Conservation (phyloP, 495 filamentous ascomycete species). For the Penicillium antarcticum region DNA sequence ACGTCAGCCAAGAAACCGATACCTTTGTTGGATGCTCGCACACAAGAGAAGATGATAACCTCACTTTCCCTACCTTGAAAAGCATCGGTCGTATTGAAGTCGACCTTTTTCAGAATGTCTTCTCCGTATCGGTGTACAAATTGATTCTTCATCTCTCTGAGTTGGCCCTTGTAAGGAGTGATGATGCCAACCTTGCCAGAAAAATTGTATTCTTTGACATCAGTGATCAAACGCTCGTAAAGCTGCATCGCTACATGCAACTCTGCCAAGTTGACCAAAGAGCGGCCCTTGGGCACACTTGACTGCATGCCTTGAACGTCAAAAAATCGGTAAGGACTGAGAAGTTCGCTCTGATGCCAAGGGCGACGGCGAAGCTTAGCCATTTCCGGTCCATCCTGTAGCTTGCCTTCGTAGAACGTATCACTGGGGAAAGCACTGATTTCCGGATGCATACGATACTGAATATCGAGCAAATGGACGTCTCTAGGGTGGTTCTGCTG, state of each 20-base stretch:
- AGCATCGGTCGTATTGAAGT: slow-evolving; percentile 98
- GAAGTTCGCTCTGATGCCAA: slow-evolving; percentile 79
- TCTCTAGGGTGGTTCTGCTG: slow-evolving; percentile 83
- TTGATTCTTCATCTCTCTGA: slow-evolving; percentile 69
- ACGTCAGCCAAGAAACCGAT: slow-evolving; percentile 99
- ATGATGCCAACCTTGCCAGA: slow-evolving; percentile 90
- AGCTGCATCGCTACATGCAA: slow-evolving; percentile 79
- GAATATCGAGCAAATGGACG: slow-evolving; percentile 91
- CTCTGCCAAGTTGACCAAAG: slow-evolving; percentile 85
- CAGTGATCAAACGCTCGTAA: slow-evolving; percentile 70
- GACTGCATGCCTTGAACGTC: slow-evolving; percentile 88
- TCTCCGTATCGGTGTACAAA: slow-evolving; percentile 73
- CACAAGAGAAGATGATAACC: slow-evolving; percentile 98
- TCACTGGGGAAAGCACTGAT: slow-evolving; percentile 87
- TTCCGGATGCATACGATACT: slow-evolving; percentile 98
- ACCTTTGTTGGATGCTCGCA: slow-evolving; percentile 84
- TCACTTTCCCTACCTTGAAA: slow-evolving; percentile 97
- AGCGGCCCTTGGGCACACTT: slow-evolving; percentile 72
- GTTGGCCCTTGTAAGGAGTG: slow-evolving; percentile 92
- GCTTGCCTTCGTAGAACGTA: slow-evolving; percentile 85
- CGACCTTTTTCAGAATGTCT: slow-evolving; percentile 69
- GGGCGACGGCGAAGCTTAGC: slow-evolving; percentile 65
- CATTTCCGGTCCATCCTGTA: slow-evolving; percentile 85
- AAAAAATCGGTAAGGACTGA: slow-evolving; percentile 96
- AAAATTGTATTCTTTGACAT: slow-evolving; percentile 67